Percentiles rank a stretch among this genome's conserved stretches.
Conservation (phyloP, 73 alveolate species). For the Diophrys sp. region DNA sequence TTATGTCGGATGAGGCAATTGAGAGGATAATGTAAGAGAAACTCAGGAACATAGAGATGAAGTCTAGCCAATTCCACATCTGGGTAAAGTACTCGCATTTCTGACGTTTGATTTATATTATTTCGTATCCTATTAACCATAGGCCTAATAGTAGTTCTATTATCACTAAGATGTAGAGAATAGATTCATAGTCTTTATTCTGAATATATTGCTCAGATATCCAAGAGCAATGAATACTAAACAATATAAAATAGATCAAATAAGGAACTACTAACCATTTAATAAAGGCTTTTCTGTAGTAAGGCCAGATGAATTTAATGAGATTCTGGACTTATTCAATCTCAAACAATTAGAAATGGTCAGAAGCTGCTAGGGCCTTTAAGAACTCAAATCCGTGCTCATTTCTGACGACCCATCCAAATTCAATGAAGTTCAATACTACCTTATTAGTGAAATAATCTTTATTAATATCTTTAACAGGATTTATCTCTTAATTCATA, state of each 20-base stretch:
- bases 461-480: too few relatives aligned
- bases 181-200: background rate
- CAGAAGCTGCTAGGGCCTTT: slow-evolving; percentile 3
- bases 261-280: background rate
- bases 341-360: background rate
- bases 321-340: background rate
- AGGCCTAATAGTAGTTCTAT: too few relatives aligned
- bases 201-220: background rate
- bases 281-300: background rate
- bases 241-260: background rate
- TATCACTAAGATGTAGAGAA: too few relatives aligned
- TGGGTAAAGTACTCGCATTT: background rate
- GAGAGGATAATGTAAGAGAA: background rate
- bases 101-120: too few relatives aligned
- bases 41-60: background rate
- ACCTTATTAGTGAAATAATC: too few relatives aligned
- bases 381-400: background rate
- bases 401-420: background rate
- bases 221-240: background rate
- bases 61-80: slow-evolving; percentile 7
- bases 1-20: background rate
- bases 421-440: too few relatives aligned
- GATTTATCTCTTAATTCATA: too few relatives aligned
- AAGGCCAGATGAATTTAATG: slow-evolving; percentile 2
- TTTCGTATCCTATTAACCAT: background rate